A percentile compares a stretch with the other conserved stretches of the same genome.
Conservation (phyloP, 2,329 filamentous ascomycete species). For the Ilyonectria robusta region DNA sequence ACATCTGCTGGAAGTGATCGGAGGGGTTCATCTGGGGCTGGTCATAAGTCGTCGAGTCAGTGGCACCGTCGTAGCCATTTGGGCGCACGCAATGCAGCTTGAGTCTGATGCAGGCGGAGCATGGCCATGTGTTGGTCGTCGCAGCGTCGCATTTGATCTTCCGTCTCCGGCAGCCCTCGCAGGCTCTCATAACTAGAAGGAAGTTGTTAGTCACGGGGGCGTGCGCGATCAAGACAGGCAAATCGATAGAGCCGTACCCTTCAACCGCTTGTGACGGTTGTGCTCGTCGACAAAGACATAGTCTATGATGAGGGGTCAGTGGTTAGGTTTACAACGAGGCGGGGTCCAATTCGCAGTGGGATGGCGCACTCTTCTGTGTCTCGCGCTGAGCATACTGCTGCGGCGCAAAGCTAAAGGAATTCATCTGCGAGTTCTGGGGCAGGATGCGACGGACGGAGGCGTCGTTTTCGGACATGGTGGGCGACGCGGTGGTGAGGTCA, state of each 20-base stretch:
- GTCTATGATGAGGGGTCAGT: conserved; percentile 67
- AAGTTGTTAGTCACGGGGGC: conserved; percentile 23
- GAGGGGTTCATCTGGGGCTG: conserved; percentile 51
- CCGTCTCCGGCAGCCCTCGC: conserved; percentile 91
- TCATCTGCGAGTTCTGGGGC: conserved; percentile 74
- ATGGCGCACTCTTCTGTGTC: conserved; percentile 83
- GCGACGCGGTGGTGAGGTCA: conserved; percentile 41
- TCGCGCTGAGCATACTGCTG: conserved; percentile 71
- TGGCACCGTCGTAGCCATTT: conserved; percentile 75
- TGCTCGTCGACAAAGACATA: conserved; percentile 99
- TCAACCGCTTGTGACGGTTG: conserved; percentile 96
- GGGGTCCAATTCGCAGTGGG: conserved; percentile 30
- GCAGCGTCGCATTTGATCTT: conserved; percentile 99
- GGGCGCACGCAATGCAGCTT: conserved; percentile 95
- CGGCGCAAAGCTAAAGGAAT: conserved; percentile 83
- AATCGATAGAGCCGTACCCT: conserved; percentile 72
- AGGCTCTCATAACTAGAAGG: conserved; percentile 89
- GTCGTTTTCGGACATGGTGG: conserved; percentile 72
- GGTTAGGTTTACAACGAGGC: conserved; percentile 4
- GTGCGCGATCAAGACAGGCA: neutral
- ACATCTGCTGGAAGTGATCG: conserved; percentile 63
- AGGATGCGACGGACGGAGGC: conserved; percentile 72
- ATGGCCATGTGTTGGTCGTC: conserved; percentile 97
- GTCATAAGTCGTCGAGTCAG: conserved; percentile 53
- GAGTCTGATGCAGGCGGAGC: conserved; percentile 90